These are phyloP conservation scores for Isochrysis galbana DNA, from an alignment of 78 protist genomes.

Conservation along the genomic window DNA sequence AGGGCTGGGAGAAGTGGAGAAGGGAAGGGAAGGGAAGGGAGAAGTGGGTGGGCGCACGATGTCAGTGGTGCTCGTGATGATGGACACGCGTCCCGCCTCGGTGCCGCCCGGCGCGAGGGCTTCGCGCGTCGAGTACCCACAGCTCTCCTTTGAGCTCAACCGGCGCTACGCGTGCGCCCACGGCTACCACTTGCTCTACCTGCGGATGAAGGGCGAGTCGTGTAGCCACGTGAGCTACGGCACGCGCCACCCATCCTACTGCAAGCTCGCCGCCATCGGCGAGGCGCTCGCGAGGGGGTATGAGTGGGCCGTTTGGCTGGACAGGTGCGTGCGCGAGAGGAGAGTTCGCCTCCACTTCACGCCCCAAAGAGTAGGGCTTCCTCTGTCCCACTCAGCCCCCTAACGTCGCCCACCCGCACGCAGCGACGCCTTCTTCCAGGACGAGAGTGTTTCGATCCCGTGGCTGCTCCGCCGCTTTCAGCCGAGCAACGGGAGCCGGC, in stretches of 20 bases:
- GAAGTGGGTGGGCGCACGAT: too few relatives aligned
- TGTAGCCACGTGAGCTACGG: not conserved
- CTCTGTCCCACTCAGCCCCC: too few relatives aligned
- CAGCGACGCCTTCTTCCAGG: not conserved
- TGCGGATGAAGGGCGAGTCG: not conserved
- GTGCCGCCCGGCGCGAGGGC: too few relatives aligned
- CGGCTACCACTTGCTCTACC: not conserved
- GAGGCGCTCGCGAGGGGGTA: not conserved
- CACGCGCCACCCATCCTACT: not conserved
- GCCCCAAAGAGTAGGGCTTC: too few relatives aligned
- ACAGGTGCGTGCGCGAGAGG: not conserved
- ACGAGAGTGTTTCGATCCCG: not conserved
- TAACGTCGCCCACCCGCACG: too few relatives aligned
- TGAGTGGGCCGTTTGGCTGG: not conserved
- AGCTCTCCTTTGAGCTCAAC: not conserved
- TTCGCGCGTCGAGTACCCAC: too few relatives aligned
- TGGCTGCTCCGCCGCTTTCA: not conserved
- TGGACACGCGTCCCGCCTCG: too few relatives aligned
- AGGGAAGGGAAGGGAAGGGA: too few relatives aligned
- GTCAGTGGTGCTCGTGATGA: too few relatives aligned
- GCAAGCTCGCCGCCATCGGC: not conserved
- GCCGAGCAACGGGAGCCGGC: not conserved
- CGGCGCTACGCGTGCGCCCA: slow-evolving; percentile 1
- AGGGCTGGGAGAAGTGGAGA: too few relatives aligned
- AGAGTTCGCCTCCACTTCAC: not conserved